Evolutionary conservation across 2,329 filamentous ascomycete genomes (phyloP), one percentile per base, ranked within the genome.

Genomic region (Grosmannia serpens): DNA sequence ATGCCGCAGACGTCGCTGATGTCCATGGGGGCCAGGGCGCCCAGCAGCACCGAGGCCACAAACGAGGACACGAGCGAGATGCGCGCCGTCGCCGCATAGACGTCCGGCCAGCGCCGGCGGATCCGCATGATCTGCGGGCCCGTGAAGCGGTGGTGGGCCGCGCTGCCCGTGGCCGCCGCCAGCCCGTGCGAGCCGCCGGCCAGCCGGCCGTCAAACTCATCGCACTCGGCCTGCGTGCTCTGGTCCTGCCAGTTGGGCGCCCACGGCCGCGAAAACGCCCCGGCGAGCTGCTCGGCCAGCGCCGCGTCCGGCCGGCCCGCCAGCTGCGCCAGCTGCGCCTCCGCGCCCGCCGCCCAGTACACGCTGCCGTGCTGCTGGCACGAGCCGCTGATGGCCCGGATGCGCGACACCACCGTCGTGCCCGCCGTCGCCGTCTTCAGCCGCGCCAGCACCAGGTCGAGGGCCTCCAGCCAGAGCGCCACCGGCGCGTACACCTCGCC

Each of bases 231-330:
- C 74, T 96, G 91, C 2, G 94, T 97, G 73, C 91, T 96, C 62
- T 91, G 87, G 71, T 99, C 94, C 74, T 97, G 94, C 94, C 94
- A 99, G 71, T 97, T 99, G 9, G 94, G 94, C 64, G 89, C 91
- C 74, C 85, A 91, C 5, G 88, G 85, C 70, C 95, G 87, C 20
- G 91, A 88, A 68, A 97, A 89, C 0, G 73, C 75, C 11, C 75
- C 31, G 22, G 27, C 72, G 29, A 97, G 75, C 74, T 95, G 91
- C 61, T 88, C 84, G 55, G 88, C 79, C 53, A 97, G 75, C 0
- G 79, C 74, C 68, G 81, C 81, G 69, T 64, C 89, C 78, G 26
- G 29, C 35, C 26, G 49, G 10, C 33, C 13, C 27, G 27, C 38
- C 13, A 97, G 74, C 15, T 67, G 74, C 4, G 70, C 73, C 50